Conservation (phyloP, 2,329 filamentous ascomycete genomes). For the Phyllosticta capitalensis region DNA sequence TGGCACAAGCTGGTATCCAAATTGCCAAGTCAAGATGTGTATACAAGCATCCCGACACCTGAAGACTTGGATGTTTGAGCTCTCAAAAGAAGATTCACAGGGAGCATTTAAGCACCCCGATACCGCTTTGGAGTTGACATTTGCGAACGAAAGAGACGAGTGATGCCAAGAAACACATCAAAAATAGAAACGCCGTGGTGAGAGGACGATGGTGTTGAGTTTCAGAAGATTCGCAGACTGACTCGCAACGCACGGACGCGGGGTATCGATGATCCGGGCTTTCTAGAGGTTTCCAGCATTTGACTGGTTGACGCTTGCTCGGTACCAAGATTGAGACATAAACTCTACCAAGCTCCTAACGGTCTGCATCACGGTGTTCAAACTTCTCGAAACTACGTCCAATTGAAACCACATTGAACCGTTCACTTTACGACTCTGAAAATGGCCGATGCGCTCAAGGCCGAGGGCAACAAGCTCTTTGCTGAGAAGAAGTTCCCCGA, state of each 20-base stretch:
- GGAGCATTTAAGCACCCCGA: too few species aligned
- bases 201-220: background rate
- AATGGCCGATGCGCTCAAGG: constrained; percentile 80
- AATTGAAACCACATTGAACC: background rate
- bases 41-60: too few species aligned
- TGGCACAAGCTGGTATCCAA: too few species aligned
- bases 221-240: background rate
- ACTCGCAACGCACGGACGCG: background rate
- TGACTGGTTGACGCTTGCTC: background rate
- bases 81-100: too few species aligned
- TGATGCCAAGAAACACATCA: background rate
- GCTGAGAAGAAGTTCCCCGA: constrained; percentile 93
- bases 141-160: background rate
- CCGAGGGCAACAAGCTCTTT: constrained; percentile 97
- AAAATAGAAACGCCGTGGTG: background rate
- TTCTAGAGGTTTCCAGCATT: background rate
- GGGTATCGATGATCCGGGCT: background rate
- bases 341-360: background rate
- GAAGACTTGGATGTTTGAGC: too few species aligned
- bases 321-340: background rate
- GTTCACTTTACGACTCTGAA: constrained; percentile 13
- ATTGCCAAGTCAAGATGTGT: too few species aligned
- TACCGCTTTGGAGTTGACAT: too few species aligned
- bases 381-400: background rate
- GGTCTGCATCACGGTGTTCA: background rate